Base-by-base conservation (phyloP, 129 eudicot genomes). In the Flaveria bidentis region DNA sequence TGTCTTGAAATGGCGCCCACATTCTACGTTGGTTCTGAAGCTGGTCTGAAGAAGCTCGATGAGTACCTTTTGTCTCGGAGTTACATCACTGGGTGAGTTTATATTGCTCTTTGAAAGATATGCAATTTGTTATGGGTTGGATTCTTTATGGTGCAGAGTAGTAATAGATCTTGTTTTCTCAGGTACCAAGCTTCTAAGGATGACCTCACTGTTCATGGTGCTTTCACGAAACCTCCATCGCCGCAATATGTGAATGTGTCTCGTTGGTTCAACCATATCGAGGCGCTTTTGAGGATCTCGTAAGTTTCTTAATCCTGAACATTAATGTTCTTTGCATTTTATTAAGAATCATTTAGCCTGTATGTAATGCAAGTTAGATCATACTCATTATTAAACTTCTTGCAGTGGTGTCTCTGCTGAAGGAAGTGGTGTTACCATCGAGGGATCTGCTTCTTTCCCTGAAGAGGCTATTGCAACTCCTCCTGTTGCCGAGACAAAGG, bases 161-260 rank as follows among this genome's bases (percentile, higher is more conserved):
- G 9, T 64, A 10, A 28, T 0, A 1, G 33, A 51, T 17, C 36
- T 36, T 72, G 6, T 62, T 39, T 36, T 61, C 3, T 56, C 77
- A 94, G 99, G 77, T 91, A 94, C 70, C 97, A 86, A 78, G 99
- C 99, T 75, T 91, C 97, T 4, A 94, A 91, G 85, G 99, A 94
- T 71, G 99, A 94, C 81, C 82, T 94, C 63, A 81, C 89, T 26
- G 96, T 91, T 60, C 84, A 82, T 80, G 85, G 92, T 26, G 89
- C 92, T 60, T 81, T 91, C 69, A 44, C 94, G 15, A 79, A 86
- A 69, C 85, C 89, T 66, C 97, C 97, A 64, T 86, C 96, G 42
- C 69, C 96, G 0, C 77, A 86, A 33, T 91, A 84, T 51, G 92
- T 94, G 71, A 94, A 94, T 66, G 94, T 81, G 17, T 79, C 89